These are phyloP conservation scores for Artemisia annua DNA, from an alignment of 129 eudicot species.

Conservation along the genomic window DNA sequence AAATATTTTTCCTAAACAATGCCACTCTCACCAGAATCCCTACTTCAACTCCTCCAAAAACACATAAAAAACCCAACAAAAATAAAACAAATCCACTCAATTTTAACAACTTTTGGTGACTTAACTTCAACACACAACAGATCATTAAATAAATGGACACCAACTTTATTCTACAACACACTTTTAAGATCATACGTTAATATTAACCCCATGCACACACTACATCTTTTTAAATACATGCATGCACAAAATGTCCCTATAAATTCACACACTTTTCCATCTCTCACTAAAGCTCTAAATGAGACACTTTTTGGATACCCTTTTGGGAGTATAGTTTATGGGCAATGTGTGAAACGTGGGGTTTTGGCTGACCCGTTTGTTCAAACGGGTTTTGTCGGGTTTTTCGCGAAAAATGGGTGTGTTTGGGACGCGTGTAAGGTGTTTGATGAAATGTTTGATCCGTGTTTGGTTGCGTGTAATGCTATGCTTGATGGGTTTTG, in stretches of 20 bases:
- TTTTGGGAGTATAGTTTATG: too few species aligned
- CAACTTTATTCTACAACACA: constrained; percentile 66
- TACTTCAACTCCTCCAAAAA: constrained; percentile 63
- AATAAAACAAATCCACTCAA: constrained; percentile 67
- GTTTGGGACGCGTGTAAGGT: constrained; percentile 45
- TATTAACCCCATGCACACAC: constrained; percentile 41
- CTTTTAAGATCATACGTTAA: constrained; percentile 70
- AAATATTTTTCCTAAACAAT: not conserved
- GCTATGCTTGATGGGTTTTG: constrained; percentile 80
- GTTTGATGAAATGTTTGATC: constrained; percentile 68
- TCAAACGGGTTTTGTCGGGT: constrained; percentile 47
- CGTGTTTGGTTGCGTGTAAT: constrained; percentile 62
- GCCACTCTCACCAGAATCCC: constrained; percentile 41
- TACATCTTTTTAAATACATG: constrained; percentile 63
- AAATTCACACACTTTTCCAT: constrained; percentile 69
- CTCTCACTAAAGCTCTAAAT: constrained; percentile 51
- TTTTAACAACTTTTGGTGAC: constrained; percentile 49
- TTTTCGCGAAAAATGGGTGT: constrained; percentile 41
- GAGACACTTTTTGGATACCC: too few species aligned
- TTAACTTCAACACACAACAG: constrained; percentile 26
- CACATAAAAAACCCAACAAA: constrained; percentile 29
- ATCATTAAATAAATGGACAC: constrained; percentile 41
- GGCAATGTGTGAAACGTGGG: constrained; percentile 61
- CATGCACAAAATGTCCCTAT: constrained; percentile 51
- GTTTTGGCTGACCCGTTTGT: constrained; percentile 56